Evolutionary conservation across 2,329 filamentous ascomycete species (phyloP).

Genomic region (Trichoderma afroharzianum): DNA sequence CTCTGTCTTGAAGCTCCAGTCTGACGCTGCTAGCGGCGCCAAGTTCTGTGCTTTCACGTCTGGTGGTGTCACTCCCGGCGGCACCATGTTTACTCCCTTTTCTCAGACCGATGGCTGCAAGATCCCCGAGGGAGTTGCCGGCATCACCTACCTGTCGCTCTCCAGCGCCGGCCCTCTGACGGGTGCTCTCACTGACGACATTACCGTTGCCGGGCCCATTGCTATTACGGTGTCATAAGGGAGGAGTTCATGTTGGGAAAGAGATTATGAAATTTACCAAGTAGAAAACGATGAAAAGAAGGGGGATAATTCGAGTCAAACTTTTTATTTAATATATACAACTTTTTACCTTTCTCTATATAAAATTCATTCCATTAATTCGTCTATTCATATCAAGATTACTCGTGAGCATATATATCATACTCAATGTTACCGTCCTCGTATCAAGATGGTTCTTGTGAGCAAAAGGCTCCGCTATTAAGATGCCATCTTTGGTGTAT

Average conservation of each 20-base stretch:
- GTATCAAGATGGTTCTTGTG: neutral
- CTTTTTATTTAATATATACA: conserved; percentile 9
- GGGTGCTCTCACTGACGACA: conserved; percentile 56
- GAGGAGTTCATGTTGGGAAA: neutral
- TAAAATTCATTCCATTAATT: neutral
- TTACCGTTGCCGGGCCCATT: conserved; percentile 63
- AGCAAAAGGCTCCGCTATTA: neutral
- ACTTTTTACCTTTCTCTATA: neutral
- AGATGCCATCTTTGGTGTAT: neutral
- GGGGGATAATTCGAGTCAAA: conserved; percentile 2
- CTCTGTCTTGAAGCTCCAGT: conserved; percentile 40
- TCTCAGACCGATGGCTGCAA: conserved; percentile 50
- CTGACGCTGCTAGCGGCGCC: conserved; percentile 47
- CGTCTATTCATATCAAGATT: neutral
- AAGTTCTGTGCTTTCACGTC: conserved; percentile 66
- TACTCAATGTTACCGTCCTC: neutral
- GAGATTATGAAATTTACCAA: neutral
- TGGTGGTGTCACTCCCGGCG: conserved; percentile 52
- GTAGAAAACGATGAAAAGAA: neutral
- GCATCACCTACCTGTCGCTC: conserved; percentile 65
- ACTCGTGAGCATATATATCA: neutral
- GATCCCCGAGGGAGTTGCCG: conserved; percentile 59
- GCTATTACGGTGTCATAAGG: conserved; percentile 43
- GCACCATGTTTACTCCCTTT: conserved; percentile 58
- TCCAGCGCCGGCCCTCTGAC: conserved; percentile 50